phyloP scores from a whole-genome alignment of 208 protist genomes.

The Leptomonas seymouri region DNA sequence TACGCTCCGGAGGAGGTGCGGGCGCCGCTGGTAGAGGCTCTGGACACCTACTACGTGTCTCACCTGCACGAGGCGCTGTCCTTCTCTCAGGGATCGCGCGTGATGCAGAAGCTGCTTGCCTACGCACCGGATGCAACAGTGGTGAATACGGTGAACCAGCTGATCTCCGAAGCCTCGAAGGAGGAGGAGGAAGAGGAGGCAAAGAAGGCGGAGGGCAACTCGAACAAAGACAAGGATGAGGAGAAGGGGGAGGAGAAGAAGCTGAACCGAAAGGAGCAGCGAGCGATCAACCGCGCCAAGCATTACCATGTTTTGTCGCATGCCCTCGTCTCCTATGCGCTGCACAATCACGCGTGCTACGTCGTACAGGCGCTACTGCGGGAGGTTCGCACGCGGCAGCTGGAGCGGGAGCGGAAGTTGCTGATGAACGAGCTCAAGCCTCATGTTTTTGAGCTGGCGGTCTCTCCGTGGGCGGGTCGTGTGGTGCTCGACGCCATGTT shows the following conservation, averaged over 20 bases:
- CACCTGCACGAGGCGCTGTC: constrained; percentile 58
- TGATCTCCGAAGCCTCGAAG: constrained; percentile 39
- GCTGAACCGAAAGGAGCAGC: constrained; percentile 55
- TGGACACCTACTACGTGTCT: constrained; percentile 38
- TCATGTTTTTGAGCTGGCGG: constrained; percentile 80
- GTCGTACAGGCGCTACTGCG: constrained; percentile 80
- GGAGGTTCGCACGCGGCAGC: constrained; percentile 59
- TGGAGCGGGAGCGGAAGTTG: constrained; percentile 61
- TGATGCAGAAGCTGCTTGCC: constrained; percentile 86
- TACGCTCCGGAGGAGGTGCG: constrained; percentile 41
- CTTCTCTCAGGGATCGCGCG: constrained; percentile 77
- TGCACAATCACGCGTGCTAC: constrained; percentile 84
- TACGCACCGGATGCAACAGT: constrained; percentile 71
- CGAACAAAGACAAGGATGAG: constrained; percentile 4
- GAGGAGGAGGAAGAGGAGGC: constrained; percentile 51
- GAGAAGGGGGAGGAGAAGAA: constrained; percentile 25
- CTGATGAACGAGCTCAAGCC: constrained; percentile 90
- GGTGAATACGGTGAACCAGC: constrained; percentile 42
- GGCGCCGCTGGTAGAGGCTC: constrained; percentile 42
- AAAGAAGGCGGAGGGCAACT: constrained; percentile 22
- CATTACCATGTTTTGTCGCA: constrained; percentile 69
- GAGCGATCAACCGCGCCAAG: constrained; percentile 62
- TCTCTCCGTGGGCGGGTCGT: constrained; percentile 87
- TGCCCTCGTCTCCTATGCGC: constrained; percentile 75
- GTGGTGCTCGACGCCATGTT: constrained; percentile 89